A percentile compares a stretch with the other conserved stretches of the same genome.
phyloP scores from a whole-genome alignment of 140 eudicot genomes.

The Oenanthe javanica region DNA sequence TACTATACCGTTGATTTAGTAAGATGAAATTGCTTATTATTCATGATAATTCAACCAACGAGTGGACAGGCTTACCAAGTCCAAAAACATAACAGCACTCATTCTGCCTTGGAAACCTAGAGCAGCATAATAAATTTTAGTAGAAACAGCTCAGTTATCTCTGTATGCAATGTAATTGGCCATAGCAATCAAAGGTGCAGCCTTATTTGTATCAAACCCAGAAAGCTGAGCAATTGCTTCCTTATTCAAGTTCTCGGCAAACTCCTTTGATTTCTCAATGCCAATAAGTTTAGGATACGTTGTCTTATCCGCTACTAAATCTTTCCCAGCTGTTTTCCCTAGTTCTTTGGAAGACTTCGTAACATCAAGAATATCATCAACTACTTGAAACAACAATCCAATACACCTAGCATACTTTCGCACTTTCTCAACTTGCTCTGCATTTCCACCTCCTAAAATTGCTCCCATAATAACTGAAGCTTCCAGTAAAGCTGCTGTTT shows the following conservation, averaged over 20 bases:
- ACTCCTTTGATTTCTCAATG: neutral
- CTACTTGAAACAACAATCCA: neutral
- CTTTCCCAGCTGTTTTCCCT: conserved; percentile 11
- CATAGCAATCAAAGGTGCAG: conserved; percentile 6
- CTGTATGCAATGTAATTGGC: conserved; percentile 4
- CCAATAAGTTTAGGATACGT: conserved; percentile 9
- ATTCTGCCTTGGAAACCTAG: no score
- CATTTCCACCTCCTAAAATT: neutral
- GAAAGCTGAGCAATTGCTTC: neutral
- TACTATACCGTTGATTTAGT: no score
- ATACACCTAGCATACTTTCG: neutral
- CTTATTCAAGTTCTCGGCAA: conserved; percentile 10
- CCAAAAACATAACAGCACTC: no score
- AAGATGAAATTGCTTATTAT: no score
- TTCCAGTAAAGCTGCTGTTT: neutral
- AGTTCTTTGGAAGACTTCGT: conserved; percentile 6
- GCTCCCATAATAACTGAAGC: neutral
- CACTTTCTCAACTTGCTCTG: neutral
- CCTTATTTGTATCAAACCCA: conserved; percentile 6
- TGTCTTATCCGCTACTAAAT: conserved; percentile 8
- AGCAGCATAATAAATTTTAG: no score
- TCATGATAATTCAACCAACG: no score
- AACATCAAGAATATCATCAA: conserved; percentile 4
- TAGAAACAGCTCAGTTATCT: neutral
- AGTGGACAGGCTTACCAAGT: no score